These are phyloP conservation scores for Macrotyloma uniflorum DNA, from an alignment of 306 rosid species.

Conservation along the genomic window DNA sequence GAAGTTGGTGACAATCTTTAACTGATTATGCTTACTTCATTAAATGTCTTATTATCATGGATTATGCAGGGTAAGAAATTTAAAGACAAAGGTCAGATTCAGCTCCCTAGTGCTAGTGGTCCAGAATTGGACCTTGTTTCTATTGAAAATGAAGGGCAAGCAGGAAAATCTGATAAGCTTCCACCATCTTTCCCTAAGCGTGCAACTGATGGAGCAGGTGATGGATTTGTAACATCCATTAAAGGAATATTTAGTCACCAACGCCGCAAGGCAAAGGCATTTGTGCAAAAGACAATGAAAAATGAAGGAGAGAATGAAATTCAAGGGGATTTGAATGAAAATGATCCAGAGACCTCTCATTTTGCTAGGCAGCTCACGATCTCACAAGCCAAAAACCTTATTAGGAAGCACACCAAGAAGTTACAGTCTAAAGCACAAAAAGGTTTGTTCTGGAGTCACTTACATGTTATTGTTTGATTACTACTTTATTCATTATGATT, in stretches of 20 bases:
- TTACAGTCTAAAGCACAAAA: constrained; percentile 60
- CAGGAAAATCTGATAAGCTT: constrained; percentile 66
- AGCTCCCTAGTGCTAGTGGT: constrained; percentile 45
- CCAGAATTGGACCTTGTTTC: constrained; percentile 63
- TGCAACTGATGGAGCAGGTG: constrained; percentile 93
- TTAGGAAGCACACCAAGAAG: constrained; percentile 74
- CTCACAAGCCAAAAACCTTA: constrained; percentile 79
- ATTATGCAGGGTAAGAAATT: constrained; percentile 81
- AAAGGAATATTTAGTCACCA: constrained; percentile 82
- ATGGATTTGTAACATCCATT: constrained; percentile 92
- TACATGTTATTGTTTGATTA: neutral
- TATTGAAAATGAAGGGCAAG: constrained; percentile 73
- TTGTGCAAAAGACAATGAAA: constrained; percentile 80
- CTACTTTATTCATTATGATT: neutral
- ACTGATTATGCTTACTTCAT: constrained; percentile 20
- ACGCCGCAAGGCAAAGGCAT: constrained; percentile 88
- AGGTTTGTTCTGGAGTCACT: constrained; percentile 56
- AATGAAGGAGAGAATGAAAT: constrained; percentile 77
- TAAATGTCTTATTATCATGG: constrained; percentile 29
- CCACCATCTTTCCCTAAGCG: constrained; percentile 81
- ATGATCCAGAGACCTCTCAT: constrained; percentile 67
- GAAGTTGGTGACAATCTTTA: constrained; percentile 5
- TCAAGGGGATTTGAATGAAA: constrained; percentile 78
- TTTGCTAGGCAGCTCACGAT: constrained; percentile 89
- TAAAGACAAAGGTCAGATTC: constrained; percentile 77